Evolutionary conservation across 306 rosid genomes (phyloP).

Genomic region (Alnus glutinosa): DNA sequence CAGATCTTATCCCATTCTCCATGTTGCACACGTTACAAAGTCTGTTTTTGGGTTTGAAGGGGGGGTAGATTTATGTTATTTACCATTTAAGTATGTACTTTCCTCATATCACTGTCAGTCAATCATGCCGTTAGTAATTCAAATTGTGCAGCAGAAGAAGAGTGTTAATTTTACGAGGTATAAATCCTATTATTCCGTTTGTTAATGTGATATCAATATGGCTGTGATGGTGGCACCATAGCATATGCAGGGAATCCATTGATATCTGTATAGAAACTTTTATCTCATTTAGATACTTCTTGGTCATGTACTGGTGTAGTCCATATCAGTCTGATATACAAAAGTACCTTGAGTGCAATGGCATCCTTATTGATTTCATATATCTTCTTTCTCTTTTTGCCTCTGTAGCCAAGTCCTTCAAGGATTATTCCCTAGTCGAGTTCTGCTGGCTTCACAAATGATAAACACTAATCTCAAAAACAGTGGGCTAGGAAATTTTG

Average conservation of each 20-base stretch:
- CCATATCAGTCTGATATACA: neutral
- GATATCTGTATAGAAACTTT: neutral
- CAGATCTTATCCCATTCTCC: too few relatives aligned
- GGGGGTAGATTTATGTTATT: too few relatives aligned
- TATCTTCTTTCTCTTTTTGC: neutral
- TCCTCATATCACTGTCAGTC: neutral
- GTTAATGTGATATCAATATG: neutral
- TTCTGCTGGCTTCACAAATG: too few relatives aligned
- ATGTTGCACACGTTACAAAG: too few relatives aligned
- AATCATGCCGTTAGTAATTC: neutral
- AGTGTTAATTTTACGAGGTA: neutral
- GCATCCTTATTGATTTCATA: neutral
- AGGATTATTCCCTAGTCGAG: neutral
- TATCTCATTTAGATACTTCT: neutral
- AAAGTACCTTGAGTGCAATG: neutral
- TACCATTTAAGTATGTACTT: too few relatives aligned
- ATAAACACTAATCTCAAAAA: neutral
- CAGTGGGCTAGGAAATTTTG: slow-evolving; percentile 9
- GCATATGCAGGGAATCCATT: neutral
- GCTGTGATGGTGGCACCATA: neutral
- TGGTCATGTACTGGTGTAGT: neutral
- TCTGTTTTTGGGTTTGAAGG: too few relatives aligned
- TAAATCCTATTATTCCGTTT: neutral
- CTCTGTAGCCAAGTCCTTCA: neutral
- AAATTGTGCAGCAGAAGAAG: slow-evolving; percentile 14